A percentile compares a stretch with the other conserved stretches of the same genome.
Evolutionary conservation across 1,139 yeast genomes (phyloP).

Genomic region (Debaryomyces subglobosus): DNA sequence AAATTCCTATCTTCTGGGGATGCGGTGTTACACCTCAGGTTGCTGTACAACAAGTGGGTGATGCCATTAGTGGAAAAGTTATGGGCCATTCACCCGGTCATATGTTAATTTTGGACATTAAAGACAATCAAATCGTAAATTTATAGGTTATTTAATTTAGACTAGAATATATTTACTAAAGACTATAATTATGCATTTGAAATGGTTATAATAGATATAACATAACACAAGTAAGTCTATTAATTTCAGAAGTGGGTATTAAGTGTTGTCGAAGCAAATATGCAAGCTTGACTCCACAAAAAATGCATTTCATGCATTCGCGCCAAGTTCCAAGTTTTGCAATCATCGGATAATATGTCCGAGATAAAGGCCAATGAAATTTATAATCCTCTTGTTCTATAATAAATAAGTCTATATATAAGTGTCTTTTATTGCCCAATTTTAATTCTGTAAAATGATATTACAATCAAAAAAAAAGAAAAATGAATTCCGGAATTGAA

Average conservation of each 20-base stretch:
- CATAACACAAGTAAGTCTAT: too few species aligned
- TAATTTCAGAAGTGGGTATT: too few species aligned
- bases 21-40: constrained; percentile 43
- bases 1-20: constrained; percentile 42
- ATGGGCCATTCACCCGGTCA: constrained; percentile 36
- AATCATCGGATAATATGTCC: background rate
- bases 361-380: background rate
- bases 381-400: background rate
- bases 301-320: too few species aligned
- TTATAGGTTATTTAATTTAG: background rate
- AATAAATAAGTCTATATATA: background rate
- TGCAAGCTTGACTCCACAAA: too few species aligned
- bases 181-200: too few species aligned
- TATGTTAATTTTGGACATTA: constrained; percentile 33
- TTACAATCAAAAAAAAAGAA: background rate
- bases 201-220: too few species aligned
- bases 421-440: background rate
- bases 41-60: constrained; percentile 27
- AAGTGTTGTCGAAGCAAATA: too few species aligned
- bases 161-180: background rate
- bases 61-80: constrained; percentile 24
- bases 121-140: constrained; percentile 19
- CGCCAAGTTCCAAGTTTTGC: background rate
- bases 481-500: constrained; percentile 14
- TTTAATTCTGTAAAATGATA: background rate